phyloP scores from a whole-genome alignment of 805 yeast species.

The Metschnikowia bowlesiae region DNA sequence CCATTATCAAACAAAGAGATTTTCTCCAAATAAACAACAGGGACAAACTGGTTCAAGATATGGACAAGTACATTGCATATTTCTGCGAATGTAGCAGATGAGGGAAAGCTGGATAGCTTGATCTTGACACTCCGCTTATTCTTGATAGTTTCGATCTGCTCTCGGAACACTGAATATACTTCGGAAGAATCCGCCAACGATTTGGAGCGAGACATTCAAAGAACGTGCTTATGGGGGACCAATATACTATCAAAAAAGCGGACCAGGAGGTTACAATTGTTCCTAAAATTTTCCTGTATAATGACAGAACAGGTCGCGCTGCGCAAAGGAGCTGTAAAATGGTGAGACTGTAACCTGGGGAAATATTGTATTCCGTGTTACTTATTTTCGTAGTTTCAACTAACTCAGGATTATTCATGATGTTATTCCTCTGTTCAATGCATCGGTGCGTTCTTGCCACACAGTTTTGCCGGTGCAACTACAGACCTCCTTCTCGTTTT shows the following conservation, averaged over 20 bases:
- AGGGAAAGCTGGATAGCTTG: constrained; percentile 10
- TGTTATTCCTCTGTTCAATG: constrained; percentile 53
- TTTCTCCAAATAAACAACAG: constrained; percentile 10
- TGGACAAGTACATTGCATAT: constrained; percentile 11
- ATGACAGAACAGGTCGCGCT: neutral
- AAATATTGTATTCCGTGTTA: no score
- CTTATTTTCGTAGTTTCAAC: no score
- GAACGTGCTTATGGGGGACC: neutral
- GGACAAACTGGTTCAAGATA: constrained; percentile 6
- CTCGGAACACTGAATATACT: neutral
- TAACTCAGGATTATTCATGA: constrained; percentile 6
- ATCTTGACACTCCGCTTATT: constrained; percentile 12
- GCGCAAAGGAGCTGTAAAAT: neutral
- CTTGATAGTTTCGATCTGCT: constrained; percentile 11
- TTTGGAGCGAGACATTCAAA: constrained; percentile 1
- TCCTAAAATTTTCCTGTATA: neutral
- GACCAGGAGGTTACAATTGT: neutral
- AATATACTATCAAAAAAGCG: neutral
- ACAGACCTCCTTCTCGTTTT: constrained; percentile 88
- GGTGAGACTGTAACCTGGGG: neutral
- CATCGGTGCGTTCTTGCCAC: constrained; percentile 91
- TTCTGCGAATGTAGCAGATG: constrained; percentile 6
- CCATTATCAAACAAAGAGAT: constrained; percentile 9
- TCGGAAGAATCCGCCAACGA: constrained; percentile 2
- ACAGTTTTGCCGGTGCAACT: constrained; percentile 92